Conservation (phyloP, 2,329 filamentous ascomycete species). For the Venturia oleaginea region DNA sequence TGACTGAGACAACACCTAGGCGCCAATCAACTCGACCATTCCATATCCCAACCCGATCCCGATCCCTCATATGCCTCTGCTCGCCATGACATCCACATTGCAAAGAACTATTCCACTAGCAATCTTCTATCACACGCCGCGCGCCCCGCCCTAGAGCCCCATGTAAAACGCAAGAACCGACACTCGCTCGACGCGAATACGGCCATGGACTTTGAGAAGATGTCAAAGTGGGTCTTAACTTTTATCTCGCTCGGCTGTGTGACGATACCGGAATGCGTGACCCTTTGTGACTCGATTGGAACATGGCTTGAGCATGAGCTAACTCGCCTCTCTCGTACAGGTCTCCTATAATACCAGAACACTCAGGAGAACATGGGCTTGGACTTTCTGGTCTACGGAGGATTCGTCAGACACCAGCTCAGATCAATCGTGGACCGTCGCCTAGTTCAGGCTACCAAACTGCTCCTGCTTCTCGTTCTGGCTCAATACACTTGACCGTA, state of each 20-base stretch:
- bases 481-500: slow-evolving; percentile 61
- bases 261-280: not conserved
- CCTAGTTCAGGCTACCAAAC: slow-evolving; percentile 32
- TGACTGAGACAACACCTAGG: slow-evolving; percentile 7
- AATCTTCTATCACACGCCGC: slow-evolving; percentile 34
- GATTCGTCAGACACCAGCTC: slow-evolving; percentile 74
- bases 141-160: slow-evolving; percentile 32
- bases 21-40: slow-evolving; percentile 5
- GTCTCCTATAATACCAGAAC: slow-evolving; percentile 73
- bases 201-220: slow-evolving; percentile 56
- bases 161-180: slow-evolving; percentile 51
- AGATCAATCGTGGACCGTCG: slow-evolving; percentile 35
- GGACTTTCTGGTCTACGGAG: slow-evolving; percentile 80
- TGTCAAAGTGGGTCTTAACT: slow-evolving; percentile 55
- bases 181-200: slow-evolving; percentile 69
- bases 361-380: slow-evolving; percentile 68
- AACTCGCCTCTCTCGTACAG: slow-evolving; percentile 36
- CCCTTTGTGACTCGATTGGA: not conserved
- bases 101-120: slow-evolving; percentile 41
- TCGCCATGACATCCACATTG: slow-evolving; percentile 48
- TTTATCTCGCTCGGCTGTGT: not conserved
- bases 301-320: not conserved
- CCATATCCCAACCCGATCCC: slow-evolving; percentile 9
- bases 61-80: slow-evolving; percentile 2
- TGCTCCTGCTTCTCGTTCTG: slow-evolving; percentile 49